Evolutionary conservation across 176 grass and related monocot species (phyloP), one percentile per base, ranked within the genome.

Genomic region (Oryza glumipatula): DNA sequence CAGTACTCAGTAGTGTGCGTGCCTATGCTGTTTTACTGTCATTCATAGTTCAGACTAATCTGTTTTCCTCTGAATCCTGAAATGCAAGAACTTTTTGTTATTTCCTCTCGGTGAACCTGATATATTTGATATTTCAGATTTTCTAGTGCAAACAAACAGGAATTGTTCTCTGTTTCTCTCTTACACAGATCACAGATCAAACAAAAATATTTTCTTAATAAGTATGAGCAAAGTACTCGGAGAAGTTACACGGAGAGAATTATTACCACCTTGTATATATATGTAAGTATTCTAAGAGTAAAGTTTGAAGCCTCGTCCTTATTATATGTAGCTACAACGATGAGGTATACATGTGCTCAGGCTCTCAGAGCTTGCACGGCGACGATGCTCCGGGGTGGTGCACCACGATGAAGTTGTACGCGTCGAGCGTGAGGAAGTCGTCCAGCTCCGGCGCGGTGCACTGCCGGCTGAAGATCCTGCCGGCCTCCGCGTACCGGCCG

Each of bases 341-440:
- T 41, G 21, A 60, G 33, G 23, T 60, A 11, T 36, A 22, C 14
- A 21, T 41, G 13, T 68, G 45, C 68, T 45, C 13, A 30, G 70
- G 12, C 26, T 83, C 45, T 88, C 81, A 95, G 68, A 98, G 87
- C 77, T 88, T 95, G 54, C 85, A 77, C 1, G 90, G 36, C 26
- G 89, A 45, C 19, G 60, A 17, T 58, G 54, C 84, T 68, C 74
- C 81, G 65, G 93, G 96, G 48, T 95, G 91, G 81, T 92, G 84
- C 73, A 74, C 85, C n/a, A 95, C 91, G 61, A 95, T 92, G 47
- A 88, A 80, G 83, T 90, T 87, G 81, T 94, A 98, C 30, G 93
- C 93, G 76, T 98, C 84, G 26, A 98, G 91, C 16, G 96, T 98
- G 43, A 98, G 88, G 81, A 98, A 98, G 81, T 98, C 93, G 36